phyloP scores from a whole-genome alignment of 176 grass and related monocot species.

The Dendrocalamus sinicus region DNA sequence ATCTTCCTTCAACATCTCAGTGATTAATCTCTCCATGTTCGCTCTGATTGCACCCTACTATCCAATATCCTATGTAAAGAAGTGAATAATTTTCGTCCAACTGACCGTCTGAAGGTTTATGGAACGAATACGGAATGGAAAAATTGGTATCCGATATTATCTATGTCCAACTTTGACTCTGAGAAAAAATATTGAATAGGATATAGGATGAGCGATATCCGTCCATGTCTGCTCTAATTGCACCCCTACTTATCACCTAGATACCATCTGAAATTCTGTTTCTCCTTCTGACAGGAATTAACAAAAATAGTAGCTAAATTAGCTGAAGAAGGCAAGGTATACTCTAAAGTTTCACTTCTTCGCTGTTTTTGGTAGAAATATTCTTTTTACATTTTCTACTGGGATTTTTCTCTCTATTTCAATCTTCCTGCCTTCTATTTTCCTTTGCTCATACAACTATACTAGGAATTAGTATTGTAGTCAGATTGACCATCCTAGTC shows the following conservation, averaged over 20 bases:
- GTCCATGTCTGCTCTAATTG: too few species aligned
- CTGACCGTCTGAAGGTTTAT: too few species aligned
- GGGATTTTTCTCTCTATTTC: background rate
- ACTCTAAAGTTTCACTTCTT: background rate
- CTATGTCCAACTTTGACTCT: too few species aligned
- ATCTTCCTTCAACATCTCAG: too few species aligned
- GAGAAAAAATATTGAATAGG: too few species aligned
- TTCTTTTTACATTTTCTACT: background rate
- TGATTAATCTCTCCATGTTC: too few species aligned
- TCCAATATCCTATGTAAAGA: too few species aligned
- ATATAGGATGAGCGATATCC: too few species aligned
- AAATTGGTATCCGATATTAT: too few species aligned
- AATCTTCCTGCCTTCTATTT: slow-evolving; percentile 10
- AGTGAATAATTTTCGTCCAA: too few species aligned
- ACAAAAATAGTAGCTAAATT: slow-evolving; percentile 85
- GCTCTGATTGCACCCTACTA: too few species aligned
- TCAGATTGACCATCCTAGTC: background rate
- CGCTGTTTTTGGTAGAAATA: slow-evolving; percentile 5
- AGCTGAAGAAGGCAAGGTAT: slow-evolving; percentile 96
- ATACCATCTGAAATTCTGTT: slow-evolving; percentile 30
- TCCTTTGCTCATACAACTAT: background rate
- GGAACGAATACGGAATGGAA: too few species aligned
- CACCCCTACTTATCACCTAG: background rate
- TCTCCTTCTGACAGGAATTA: slow-evolving; percentile 69
- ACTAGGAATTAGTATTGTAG: background rate